phyloP scores from a whole-genome alignment of 768 basidiomycete genomes.

The Suillus brevipes region DNA sequence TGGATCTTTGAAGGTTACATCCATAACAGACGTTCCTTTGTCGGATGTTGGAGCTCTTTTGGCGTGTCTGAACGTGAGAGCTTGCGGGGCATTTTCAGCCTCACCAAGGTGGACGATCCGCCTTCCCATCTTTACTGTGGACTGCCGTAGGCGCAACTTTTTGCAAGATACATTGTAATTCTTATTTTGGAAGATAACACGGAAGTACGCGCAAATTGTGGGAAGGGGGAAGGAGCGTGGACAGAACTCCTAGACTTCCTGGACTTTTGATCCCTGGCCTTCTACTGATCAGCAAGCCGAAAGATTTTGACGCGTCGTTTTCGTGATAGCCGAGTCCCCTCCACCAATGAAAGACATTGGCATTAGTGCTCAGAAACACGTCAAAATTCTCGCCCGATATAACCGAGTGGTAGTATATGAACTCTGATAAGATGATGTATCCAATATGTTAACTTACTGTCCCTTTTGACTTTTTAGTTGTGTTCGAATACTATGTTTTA shows the following conservation, averaged over 20 bases:
- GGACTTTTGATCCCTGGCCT: not conserved
- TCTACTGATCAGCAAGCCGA: not conserved
- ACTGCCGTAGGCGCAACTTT: not conserved
- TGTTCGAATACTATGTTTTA: not conserved
- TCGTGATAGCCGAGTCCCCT: not conserved
- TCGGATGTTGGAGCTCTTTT: slow-evolving; percentile 54
- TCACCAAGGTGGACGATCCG: slow-evolving; percentile 43
- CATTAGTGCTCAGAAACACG: not conserved
- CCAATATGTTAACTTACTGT: not conserved
- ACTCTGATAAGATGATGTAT: slow-evolving; percentile 1
- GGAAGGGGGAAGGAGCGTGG: slow-evolving; percentile 4
- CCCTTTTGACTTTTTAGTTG: not conserved
- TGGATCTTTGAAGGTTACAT: slow-evolving; percentile 63
- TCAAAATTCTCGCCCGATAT: not conserved
- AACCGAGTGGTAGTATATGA: not conserved
- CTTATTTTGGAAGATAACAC: slow-evolving; percentile 8
- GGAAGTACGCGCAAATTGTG: not conserved
- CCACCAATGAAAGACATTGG: not conserved
- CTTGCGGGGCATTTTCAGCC: slow-evolving; percentile 57
- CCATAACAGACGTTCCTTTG: slow-evolving; percentile 46
- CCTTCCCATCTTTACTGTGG: not conserved
- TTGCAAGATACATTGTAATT: not conserved
- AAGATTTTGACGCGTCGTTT: not conserved
- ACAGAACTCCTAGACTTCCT: not conserved
- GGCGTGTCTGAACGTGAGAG: slow-evolving; percentile 31